Evolutionary conservation across 164 flowering plant genomes (phyloP).

Genomic region (Umbellularia californica): DNA sequence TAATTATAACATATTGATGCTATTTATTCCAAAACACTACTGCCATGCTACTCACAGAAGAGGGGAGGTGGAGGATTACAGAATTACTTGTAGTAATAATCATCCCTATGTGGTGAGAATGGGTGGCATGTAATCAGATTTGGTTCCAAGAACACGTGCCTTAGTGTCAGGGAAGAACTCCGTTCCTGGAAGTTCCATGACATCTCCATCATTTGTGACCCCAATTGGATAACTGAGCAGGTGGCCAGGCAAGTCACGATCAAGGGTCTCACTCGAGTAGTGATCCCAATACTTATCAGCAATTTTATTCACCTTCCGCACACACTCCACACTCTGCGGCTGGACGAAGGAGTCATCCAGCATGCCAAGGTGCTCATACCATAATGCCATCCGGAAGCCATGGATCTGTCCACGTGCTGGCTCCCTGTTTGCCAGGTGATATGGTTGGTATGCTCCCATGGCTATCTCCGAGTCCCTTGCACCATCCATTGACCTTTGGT

Average conservation of each 20-base stretch:
- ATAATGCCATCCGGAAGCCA: slow-evolving; percentile 74
- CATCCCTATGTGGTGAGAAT: slow-evolving; percentile 53
- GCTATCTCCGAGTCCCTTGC: slow-evolving; percentile 82
- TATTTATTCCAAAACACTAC: not conserved
- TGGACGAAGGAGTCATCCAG: slow-evolving; percentile 38
- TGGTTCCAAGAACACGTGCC: slow-evolving; percentile 61
- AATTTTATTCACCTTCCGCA: slow-evolving; percentile 46
- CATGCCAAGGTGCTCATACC: slow-evolving; percentile 77
- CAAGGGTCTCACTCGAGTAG: slow-evolving; percentile 35
- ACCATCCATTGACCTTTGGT: slow-evolving; percentile 86
- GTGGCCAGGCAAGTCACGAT: slow-evolving; percentile 65
- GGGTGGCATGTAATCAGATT: slow-evolving; percentile 48
- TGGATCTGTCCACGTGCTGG: slow-evolving; percentile 64
- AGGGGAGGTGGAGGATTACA: not conserved
- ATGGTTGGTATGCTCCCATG: slow-evolving; percentile 79
- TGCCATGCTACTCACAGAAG: not conserved
- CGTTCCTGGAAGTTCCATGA: slow-evolving; percentile 37
- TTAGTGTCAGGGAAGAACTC: slow-evolving; percentile 75
- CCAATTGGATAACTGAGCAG: slow-evolving; percentile 61
- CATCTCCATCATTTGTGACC: slow-evolving; percentile 35
- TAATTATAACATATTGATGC: not conserved
- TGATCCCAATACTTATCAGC: slow-evolving; percentile 57
- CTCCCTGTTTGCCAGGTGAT: slow-evolving; percentile 38
- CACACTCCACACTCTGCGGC: slow-evolving; percentile 57
- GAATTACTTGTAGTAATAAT: not conserved